Percentiles rank a stretch among this genome's conserved stretches.
These are phyloP conservation scores for Neopestalotiopsis sp. DNA, from an alignment of 2,329 filamentous ascomycete genomes.

Conservation along the genomic window DNA sequence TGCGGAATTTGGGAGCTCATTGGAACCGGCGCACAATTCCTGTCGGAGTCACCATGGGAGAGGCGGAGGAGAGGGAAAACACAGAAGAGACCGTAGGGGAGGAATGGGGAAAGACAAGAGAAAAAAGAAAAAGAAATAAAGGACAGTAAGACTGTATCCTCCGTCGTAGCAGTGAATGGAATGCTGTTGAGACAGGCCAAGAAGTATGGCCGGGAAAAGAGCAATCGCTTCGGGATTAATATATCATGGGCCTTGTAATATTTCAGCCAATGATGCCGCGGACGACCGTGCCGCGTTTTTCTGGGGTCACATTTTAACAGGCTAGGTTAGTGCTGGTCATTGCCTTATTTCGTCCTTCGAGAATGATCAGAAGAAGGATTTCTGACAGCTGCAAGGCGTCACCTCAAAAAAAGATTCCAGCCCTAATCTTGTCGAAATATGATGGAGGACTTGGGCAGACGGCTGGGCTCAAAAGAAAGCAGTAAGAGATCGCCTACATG, in stretches of 20 bases:
- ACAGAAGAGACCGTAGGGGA: neutral
- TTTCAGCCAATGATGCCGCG: slow-evolving; percentile 12
- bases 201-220: slow-evolving; percentile 5
- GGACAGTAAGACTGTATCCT: neutral
- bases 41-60: neutral
- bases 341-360: slow-evolving; percentile 10
- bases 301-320: slow-evolving; percentile 14
- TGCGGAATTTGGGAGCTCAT: slow-evolving; percentile 12
- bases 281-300: slow-evolving; percentile 15
- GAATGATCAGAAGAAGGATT: neutral
- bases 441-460: neutral
- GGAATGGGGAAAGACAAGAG: neutral
- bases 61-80: neutral
- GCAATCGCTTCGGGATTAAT: slow-evolving; percentile 13
- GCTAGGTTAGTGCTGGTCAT: slow-evolving; percentile 10
- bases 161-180: neutral
- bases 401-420: neutral
- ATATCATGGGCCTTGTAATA: slow-evolving; percentile 13
- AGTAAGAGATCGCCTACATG: neutral
- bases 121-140: neutral
- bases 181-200: slow-evolving; percentile 12
- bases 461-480: neutral
- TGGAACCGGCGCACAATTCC: neutral
- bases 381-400: neutral
- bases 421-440: neutral